Evolutionary conservation across 2,329 filamentous ascomycete genomes (phyloP), one percentile per base, ranked within the genome.

Genomic region (Talaromyces sp.): DNA sequence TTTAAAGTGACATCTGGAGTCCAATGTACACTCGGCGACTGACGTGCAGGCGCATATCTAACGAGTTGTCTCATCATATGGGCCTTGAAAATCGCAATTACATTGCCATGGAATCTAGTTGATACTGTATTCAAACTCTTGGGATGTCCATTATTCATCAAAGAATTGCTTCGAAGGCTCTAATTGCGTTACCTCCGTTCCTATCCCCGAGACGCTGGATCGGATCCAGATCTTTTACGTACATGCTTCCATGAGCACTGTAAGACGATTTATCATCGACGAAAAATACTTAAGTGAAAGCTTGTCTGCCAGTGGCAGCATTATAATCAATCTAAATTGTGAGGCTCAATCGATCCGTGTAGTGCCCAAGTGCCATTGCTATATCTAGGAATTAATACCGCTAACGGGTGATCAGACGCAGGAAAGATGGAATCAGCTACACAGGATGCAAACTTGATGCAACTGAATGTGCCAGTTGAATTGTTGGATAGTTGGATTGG

Each of bases 31-130:
- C 51, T 45, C 41, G 51, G 17, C 1, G 54, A 43, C 39, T 57
- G 54, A 13, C 41, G 54, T 5, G 28, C 54, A 22, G 54, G 36
- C 1, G 19, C 45, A 43, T 75, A 75, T 59, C 75, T 64, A 33
- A n/a, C n/a, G n/a, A n/a, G n/a, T n/a, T n/a, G n/a, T 28, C 25
- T 28, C 25, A 28, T 28, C 25, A 7, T 28, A 28, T 28, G 25
- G 7, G 25, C 25, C 25, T 28, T 28, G 25, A 28, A 28, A 28
- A 28, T 28, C 25, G 25, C 25, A 4, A 28, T 4, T 7, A 28
- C 25, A 4, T 7, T 28, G 25, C 25, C 25, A 28, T 28, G 25
- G 25, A 28, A 28, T 28, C 25, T 28, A 4, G 3, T 28, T 28
- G 25, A 28, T 28, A 28, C 25, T 4, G 25, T n/a, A 21, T 10